These are phyloP conservation scores for Xerocomus spinulosus DNA, from an alignment of 768 basidiomycete species.

Conservation along the genomic window DNA sequence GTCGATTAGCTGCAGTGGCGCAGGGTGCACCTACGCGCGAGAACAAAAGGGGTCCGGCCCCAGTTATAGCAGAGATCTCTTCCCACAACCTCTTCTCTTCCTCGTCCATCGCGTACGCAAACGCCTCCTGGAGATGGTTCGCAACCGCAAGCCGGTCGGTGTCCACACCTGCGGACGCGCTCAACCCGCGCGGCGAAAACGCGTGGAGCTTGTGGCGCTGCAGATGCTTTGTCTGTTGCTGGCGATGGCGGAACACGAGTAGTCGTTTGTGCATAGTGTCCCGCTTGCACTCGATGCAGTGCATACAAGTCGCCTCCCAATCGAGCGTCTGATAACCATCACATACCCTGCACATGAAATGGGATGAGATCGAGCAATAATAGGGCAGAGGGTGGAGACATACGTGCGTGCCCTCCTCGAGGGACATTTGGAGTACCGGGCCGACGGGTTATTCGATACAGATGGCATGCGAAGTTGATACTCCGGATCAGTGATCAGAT, in stretches of 20 bases:
- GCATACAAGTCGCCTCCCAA: conserved; percentile 19
- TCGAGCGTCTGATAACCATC: conserved; percentile 21
- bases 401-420: conserved; percentile 25
- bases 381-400: background rate
- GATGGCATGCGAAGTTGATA: conserved; percentile 24
- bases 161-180: background rate
- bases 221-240: conserved; percentile 3
- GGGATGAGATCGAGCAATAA: conserved; percentile 2
- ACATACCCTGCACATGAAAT: conserved; percentile 17
- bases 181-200: background rate
- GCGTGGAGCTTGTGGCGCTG: conserved; percentile 4
- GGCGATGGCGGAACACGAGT: conserved; percentile 18
- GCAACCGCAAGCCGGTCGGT: conserved; percentile 9
- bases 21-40: conserved; percentile 13
- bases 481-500: conserved; percentile 15
- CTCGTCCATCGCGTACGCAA: conserved; percentile 21
- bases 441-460: conserved; percentile 14
- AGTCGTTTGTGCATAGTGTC: conserved; percentile 26
- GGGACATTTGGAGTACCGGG: conserved; percentile 16
- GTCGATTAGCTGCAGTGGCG: background rate
- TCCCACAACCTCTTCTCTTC: conserved; percentile 28
- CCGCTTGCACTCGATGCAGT: conserved; percentile 28
- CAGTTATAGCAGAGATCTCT: conserved; percentile 25
- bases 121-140: conserved; percentile 10
- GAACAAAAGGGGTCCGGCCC: conserved; percentile 10